phyloP scores from a whole-genome alignment of 805 yeast species.

The Suhomyces tanzawaensis region DNA sequence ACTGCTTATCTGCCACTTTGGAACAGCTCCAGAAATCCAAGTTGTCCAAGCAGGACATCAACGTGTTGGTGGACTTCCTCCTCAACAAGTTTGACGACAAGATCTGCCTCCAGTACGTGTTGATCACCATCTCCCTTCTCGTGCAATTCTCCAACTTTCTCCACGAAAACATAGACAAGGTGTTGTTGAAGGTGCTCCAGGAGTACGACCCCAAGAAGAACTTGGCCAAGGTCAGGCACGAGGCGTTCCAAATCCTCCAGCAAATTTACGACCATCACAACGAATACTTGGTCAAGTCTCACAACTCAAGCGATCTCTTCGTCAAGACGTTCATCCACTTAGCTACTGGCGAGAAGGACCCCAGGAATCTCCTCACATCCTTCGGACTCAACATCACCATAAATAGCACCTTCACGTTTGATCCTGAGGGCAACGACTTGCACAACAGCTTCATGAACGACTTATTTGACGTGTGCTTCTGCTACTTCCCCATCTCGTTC shows the following conservation, averaged over 20 bases:
- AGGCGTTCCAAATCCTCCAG: conserved; percentile 51
- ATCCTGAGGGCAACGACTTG: conserved; percentile 22
- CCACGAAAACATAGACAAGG: conserved; percentile 12
- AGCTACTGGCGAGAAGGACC: conserved; percentile 91
- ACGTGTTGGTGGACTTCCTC: conserved; percentile 56
- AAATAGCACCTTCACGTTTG: conserved; percentile 35
- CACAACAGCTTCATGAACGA: conserved; percentile 53
- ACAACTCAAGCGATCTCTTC: conserved; percentile 36
- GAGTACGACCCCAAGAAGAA: conserved; percentile 54
- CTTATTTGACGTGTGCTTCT: conserved; percentile 83
- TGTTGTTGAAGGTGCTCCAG: conserved; percentile 7
- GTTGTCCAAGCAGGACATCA: conserved; percentile 45
- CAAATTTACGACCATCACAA: conserved; percentile 29
- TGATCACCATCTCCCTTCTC: conserved; percentile 54
- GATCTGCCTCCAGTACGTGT: conserved; percentile 48
- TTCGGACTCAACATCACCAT: conserved; percentile 55
- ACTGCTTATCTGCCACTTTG: conserved; percentile 41
- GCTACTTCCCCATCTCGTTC: conserved; percentile 96
- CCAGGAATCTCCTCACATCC: conserved; percentile 74
- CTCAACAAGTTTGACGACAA: conserved; percentile 67
- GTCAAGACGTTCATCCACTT: conserved; percentile 61
- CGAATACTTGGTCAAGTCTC: conserved; percentile 15
- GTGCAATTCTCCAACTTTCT: conserved; percentile 50
- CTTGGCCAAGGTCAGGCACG: conserved; percentile 61
- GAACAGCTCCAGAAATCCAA: conserved; percentile 16